Evolutionary conservation across 345 rosid species (phyloP).

Genomic region (Capsella bursapastoris): DNA sequence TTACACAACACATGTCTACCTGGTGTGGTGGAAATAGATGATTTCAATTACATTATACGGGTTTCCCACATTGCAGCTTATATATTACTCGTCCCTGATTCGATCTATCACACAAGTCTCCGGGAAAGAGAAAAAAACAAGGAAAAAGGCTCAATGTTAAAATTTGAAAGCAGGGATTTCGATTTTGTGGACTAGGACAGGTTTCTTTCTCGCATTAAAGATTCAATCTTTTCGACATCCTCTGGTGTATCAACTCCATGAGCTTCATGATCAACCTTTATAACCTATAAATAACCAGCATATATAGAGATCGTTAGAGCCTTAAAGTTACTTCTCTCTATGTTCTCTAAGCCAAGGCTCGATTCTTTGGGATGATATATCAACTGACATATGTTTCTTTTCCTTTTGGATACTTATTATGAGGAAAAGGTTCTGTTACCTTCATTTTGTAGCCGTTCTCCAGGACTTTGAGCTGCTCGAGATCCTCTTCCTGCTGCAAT

Average conservation of each 20-base stretch:
- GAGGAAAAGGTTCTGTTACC: conserved; percentile 46
- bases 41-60: neutral
- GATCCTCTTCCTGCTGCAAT: conserved; percentile 92
- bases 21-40: neutral
- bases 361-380: conserved; percentile 8
- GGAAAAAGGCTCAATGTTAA: neutral
- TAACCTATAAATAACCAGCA: conserved; percentile 57
- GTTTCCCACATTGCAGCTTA: neutral
- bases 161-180: neutral
- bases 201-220: conserved; percentile 74
- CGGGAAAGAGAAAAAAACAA: neutral
- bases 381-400: neutral
- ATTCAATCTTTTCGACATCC: conserved; percentile 83
- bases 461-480: conserved; percentile 96
- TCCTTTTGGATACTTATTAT: neutral
- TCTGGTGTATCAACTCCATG: conserved; percentile 90
- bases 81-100: neutral
- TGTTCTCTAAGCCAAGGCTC: neutral
- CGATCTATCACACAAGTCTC: neutral
- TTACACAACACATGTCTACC: neutral
- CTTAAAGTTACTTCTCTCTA: neutral
- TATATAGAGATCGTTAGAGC: neutral
- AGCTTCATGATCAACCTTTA: conserved; percentile 90
- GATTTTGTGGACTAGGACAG: conserved; percentile 47
- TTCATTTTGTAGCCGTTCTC: conserved; percentile 98